Base-by-base conservation (phyloP, 345 rosid species). In the Gossypium australe region DNA sequence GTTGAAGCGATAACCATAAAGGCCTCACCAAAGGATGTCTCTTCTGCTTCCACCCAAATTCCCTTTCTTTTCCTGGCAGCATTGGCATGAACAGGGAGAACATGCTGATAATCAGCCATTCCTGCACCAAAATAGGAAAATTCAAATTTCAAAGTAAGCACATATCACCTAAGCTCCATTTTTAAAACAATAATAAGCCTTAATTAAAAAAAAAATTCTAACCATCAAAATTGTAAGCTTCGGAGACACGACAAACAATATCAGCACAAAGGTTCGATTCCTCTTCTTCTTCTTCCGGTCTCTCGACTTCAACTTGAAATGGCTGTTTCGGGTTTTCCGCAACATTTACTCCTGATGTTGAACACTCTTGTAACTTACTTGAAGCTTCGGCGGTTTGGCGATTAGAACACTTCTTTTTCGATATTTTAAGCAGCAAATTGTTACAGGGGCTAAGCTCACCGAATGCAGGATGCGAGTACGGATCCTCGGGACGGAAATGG, bases 21-120 rank as follows among this genome's bases (percentile, higher is more conserved):
- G 72, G 24, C 22, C 67, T 78, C 70, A 91, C 94, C 94, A 82
- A 81, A 78, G 43, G 77, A 79, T 17, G 88, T 81, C 22, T 84
- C 82, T 59, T 80, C 87, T 73, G 80, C 59, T 80, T 92, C 97
- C 43, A 81, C 75, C 87, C 87, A 83, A 68, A 83, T 89, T 82
- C 90, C 86, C 87, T 90, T 92, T 78, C 82, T 91, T 80, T 84
- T 79, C 71, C 81, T 83, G 14, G 95, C 92, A 76, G 74, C 79
- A 64, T 90, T 88, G 3, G 96, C 94, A 56, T 94, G 98, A 85
- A 92, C 90, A 66, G 94, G 82, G 58, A 94, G 81, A 61, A 94
- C 98, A 86, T 92, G 98, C 84, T 94, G 98, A 77, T 91, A 94
- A 80, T 94, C 98, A 25, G 79, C 95, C 98, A 92, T 92, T 70